These are phyloP conservation scores for Phyllostachys edulis DNA, from an alignment of 176 grass and related monocot species.

Conservation along the genomic window DNA sequence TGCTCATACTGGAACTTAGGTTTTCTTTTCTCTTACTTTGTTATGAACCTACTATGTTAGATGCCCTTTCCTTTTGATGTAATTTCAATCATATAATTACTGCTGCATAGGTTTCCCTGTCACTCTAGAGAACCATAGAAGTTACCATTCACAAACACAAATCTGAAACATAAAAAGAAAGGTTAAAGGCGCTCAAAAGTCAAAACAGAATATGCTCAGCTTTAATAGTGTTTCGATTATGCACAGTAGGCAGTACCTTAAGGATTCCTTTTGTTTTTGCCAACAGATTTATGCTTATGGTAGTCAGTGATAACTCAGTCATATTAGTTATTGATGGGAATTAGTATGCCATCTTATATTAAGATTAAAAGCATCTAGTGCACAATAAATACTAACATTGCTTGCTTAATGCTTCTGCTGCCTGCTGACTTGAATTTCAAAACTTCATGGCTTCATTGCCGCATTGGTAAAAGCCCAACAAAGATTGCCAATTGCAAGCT, in stretches of 20 bases:
- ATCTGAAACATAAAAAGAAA: neutral
- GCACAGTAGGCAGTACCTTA: neutral
- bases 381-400: neutral
- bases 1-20: neutral
- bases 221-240: neutral
- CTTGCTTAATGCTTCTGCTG: neutral
- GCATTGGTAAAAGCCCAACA: neutral
- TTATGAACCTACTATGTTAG: neutral
- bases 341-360: neutral
- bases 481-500: neutral
- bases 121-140: neutral
- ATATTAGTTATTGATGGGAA: neutral
- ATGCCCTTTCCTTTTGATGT: neutral
- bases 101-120: neutral
- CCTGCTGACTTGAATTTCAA: neutral
- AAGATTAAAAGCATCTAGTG: conserved; percentile 6
- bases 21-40: neutral
- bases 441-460: neutral
- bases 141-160: neutral
- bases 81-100: neutral
- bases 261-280: neutral
- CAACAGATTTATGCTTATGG: neutral
- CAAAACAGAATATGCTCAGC: neutral
- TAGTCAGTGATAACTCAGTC: neutral
- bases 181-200: neutral